phyloP scores from a whole-genome alignment of 192 early-diverging fungal genomes.

The Linnemannia exigua region DNA sequence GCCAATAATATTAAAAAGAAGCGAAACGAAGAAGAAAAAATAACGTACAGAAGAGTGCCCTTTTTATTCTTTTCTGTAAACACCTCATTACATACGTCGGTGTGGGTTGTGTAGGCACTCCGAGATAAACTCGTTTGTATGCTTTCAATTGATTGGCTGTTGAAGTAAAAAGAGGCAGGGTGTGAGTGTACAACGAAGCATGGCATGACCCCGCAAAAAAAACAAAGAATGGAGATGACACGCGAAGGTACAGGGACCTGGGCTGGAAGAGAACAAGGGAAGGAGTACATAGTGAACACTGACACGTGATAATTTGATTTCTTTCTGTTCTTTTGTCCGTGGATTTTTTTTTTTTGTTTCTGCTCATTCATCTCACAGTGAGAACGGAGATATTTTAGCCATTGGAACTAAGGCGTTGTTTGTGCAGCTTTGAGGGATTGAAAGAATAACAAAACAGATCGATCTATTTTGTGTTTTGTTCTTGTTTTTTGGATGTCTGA shows the following conservation, averaged over 20 bases:
- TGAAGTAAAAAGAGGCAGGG: too few species aligned
- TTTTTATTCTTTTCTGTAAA: neutral
- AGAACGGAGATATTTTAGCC: neutral
- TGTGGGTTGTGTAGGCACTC: too few species aligned
- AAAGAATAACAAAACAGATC: too few species aligned
- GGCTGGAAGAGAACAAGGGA: neutral
- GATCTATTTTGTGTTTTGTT: neutral
- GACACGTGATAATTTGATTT: neutral
- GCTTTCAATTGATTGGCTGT: neutral
- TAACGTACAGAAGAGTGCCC: neutral
- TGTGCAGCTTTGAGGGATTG: too few species aligned
- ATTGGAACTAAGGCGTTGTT: neutral
- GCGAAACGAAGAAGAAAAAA: neutral
- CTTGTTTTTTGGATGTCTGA: too few species aligned
- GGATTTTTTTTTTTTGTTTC: neutral
- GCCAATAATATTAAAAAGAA: neutral
- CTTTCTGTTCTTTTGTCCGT: neutral
- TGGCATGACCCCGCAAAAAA: neutral
- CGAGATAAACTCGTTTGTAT: too few species aligned
- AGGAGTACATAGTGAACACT: neutral
- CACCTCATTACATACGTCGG: neutral
- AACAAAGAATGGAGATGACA: slow-evolving; percentile 8
- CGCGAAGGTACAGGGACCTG: slow-evolving; percentile 5
- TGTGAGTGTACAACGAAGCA: too few species aligned
- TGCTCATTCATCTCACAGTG: neutral